phyloP scores from a whole-genome alignment of 2,329 filamentous ascomycete species.

The Diaporthe australafricana region DNA sequence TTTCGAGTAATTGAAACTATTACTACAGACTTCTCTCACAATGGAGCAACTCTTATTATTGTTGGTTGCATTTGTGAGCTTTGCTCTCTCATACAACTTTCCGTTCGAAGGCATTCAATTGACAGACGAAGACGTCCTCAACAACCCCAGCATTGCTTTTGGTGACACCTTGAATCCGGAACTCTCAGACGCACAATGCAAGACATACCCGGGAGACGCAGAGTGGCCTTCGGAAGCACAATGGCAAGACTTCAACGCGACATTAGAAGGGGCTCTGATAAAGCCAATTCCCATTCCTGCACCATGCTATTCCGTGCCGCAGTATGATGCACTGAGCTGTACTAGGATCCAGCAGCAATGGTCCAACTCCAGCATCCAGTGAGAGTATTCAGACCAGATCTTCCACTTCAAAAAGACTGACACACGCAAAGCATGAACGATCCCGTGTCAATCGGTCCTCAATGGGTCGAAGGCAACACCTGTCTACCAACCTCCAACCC shows the following conservation, averaged over 20 bases:
- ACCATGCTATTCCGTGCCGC: conserved; percentile 46
- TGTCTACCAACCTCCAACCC: conserved; percentile 43
- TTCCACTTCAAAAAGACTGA: background rate
- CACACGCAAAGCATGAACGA: conserved; percentile 42
- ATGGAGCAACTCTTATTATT: background rate
- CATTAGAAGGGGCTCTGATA: conserved; percentile 48
- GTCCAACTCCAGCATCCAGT: conserved; percentile 45
- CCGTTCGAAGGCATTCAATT: conserved; percentile 15
- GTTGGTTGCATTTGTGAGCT: background rate
- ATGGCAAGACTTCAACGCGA: conserved; percentile 47
- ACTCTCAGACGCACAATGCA: conserved; percentile 40
- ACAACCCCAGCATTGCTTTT: conserved; percentile 19
- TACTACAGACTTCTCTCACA: background rate
- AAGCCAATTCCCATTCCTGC: conserved; percentile 46
- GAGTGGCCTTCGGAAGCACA: conserved; percentile 46
- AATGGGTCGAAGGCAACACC: conserved; percentile 49
- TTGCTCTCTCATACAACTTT: background rate
- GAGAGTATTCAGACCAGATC: background rate
- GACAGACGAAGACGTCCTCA: conserved; percentile 3
- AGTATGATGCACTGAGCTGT: conserved; percentile 45
- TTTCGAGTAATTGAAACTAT: background rate
- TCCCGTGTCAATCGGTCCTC: conserved; percentile 46
- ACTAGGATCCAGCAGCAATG: conserved; percentile 46
- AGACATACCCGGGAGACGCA: conserved; percentile 43
- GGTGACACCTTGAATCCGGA: conserved; percentile 2